Conservation (phyloP, 2,329 filamentous ascomycete genomes). For the Stachybotrys echinatus region DNA sequence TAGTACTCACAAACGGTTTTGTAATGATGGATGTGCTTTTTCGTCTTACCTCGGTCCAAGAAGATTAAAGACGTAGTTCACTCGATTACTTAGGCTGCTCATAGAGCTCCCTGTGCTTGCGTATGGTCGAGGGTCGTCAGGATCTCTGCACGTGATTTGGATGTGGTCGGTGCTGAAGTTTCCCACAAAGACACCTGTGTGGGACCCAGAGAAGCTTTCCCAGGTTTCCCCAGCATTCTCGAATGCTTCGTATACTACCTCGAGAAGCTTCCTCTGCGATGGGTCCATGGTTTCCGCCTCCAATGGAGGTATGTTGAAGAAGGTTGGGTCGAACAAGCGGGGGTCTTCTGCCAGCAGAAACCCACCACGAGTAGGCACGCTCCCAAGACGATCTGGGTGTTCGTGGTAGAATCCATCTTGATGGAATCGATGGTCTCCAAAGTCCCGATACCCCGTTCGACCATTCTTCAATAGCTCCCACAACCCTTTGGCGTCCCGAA, state of each 20-base stretch:
- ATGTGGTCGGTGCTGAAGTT: not conserved
- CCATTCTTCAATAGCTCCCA: not conserved
- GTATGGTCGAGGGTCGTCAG: not conserved
- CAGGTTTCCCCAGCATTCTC: not conserved
- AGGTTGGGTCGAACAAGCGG: not conserved
- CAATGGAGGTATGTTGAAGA: not conserved
- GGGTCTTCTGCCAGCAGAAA: not conserved
- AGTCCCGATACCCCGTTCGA: not conserved
- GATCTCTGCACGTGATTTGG: not conserved
- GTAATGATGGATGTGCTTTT: not conserved
- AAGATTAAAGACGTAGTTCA: not conserved
- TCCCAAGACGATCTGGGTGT: not conserved
- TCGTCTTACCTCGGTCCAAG: not conserved
- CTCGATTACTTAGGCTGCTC: not conserved
- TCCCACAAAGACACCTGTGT: not conserved
- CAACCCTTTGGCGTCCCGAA: not conserved
- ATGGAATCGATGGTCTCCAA: not conserved
- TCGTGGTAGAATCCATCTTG: not conserved
- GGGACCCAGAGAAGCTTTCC: not conserved
- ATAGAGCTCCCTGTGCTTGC: not conserved
- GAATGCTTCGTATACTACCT: not conserved
- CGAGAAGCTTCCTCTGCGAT: not conserved
- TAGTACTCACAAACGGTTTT: not conserved
- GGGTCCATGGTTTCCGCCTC: not conserved
- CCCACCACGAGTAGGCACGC: not conserved